Evolutionary conservation across 2,329 filamentous ascomycete genomes (phyloP).

Genomic region (Monilinia fructigena): DNA sequence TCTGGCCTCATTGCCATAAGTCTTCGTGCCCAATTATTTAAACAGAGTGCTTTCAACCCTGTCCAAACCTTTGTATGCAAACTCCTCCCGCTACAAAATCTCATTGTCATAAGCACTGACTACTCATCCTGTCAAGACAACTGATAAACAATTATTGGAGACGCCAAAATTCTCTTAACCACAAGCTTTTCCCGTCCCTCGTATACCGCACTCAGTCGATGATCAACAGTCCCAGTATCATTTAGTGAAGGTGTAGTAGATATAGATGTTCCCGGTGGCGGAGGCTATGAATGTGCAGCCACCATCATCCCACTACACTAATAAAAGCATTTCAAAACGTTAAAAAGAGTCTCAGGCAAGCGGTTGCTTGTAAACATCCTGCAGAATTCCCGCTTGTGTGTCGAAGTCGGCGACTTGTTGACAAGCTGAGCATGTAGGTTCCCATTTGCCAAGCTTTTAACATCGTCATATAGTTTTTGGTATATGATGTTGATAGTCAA

Average conservation of each 20-base stretch:
- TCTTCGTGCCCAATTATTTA: background rate
- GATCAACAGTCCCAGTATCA: background rate
- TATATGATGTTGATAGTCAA: background rate
- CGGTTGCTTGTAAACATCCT: background rate
- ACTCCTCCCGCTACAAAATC: background rate
- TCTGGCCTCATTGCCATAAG: background rate
- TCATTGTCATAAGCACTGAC: background rate
- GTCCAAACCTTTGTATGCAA: background rate
- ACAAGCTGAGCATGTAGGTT: background rate
- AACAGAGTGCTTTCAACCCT: background rate
- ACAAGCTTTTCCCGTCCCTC: background rate
- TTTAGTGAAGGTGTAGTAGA: conserved; percentile 1
- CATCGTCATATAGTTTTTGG: background rate
- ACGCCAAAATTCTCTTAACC: background rate
- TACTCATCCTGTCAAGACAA: background rate
- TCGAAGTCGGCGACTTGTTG: background rate
- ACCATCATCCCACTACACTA: background rate
- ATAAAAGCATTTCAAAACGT: background rate
- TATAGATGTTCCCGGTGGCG: background rate
- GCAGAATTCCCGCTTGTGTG: background rate
- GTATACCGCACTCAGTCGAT: background rate
- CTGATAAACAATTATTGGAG: background rate
- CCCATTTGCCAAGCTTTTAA: background rate
- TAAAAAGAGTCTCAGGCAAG: background rate
- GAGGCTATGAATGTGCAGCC: background rate